These are phyloP conservation scores for Monosporascus sp. DNA, from an alignment of 2,329 filamentous ascomycete species.

Conservation along the genomic window DNA sequence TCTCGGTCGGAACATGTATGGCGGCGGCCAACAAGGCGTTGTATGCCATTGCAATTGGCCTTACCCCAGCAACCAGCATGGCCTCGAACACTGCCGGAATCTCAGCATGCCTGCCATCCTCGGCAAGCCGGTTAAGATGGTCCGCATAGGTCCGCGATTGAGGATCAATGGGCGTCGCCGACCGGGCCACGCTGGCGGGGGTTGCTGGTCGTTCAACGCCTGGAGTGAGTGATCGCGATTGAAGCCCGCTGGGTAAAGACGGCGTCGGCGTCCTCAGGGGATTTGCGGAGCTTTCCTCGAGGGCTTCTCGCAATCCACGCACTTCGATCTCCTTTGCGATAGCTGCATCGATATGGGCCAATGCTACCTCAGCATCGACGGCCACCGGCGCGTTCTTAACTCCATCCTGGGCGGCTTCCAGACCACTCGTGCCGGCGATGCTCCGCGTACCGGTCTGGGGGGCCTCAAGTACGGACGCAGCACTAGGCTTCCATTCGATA, in stretches of 20 bases:
- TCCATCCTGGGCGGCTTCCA: constrained; percentile 20
- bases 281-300: constrained; percentile 25
- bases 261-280: constrained; percentile 32
- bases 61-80: constrained; percentile 77
- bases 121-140: constrained; percentile 69
- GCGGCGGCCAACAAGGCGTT: constrained; percentile 83
- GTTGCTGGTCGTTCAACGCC: constrained; percentile 35
- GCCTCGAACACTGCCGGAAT: constrained; percentile 88
- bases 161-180: constrained; percentile 55
- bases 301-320: constrained; percentile 22
- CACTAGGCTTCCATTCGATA: constrained; percentile 78
- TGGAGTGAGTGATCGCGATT: constrained; percentile 37
- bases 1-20: constrained; percentile 72
- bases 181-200: constrained; percentile 44
- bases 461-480: constrained; percentile 48
- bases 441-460: constrained; percentile 56
- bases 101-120: constrained; percentile 70
- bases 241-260: constrained; percentile 32
- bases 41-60: constrained; percentile 81
- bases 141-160: constrained; percentile 70
- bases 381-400: constrained; percentile 34
- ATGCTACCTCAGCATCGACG: constrained; percentile 49
- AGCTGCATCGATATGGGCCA: constrained; percentile 81
- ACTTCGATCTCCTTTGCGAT: constrained; percentile 65
- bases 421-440: constrained; percentile 29